These are phyloP conservation scores for Aspergillus nomiae DNA, from an alignment of 2,329 filamentous ascomycete genomes.

Conservation along the genomic window DNA sequence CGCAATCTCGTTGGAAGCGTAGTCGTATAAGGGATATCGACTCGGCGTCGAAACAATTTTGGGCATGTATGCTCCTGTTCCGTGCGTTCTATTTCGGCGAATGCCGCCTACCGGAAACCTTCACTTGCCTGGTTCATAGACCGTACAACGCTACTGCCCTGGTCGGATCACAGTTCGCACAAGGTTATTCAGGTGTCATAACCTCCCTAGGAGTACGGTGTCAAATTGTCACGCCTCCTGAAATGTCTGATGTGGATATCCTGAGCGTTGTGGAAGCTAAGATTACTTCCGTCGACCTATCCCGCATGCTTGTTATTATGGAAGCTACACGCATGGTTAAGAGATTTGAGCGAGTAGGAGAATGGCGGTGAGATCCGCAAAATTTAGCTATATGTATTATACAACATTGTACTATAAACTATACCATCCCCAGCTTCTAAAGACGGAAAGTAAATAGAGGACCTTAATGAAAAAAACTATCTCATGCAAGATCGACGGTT, in stretches of 20 bases:
- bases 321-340: slow-evolving; percentile 35
- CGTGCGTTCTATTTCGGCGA: slow-evolving; percentile 61
- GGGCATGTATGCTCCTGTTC: slow-evolving; percentile 57
- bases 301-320: slow-evolving; percentile 33
- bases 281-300: slow-evolving; percentile 37
- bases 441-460: neutral
- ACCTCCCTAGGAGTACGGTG: slow-evolving; percentile 35
- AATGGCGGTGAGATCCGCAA: slow-evolving; percentile 26
- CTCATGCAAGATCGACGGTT: neutral
- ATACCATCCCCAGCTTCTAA: neutral
- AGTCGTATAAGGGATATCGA: slow-evolving; percentile 43
- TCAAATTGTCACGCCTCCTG: slow-evolving; percentile 27
- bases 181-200: slow-evolving; percentile 32
- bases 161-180: slow-evolving; percentile 22
- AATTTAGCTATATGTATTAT: neutral
- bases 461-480: neutral
- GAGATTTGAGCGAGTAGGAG: slow-evolving; percentile 35
- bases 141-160: slow-evolving; percentile 24
- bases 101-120: slow-evolving; percentile 52
- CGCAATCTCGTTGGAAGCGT: slow-evolving; percentile 46
- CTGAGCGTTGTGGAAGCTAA: slow-evolving; percentile 38
- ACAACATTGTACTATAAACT: neutral
- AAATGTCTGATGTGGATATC: slow-evolving; percentile 29
- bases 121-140: slow-evolving; percentile 40
- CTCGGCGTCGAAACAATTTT: slow-evolving; percentile 44